Conservation (phyloP, 2,329 filamentous ascomycete genomes). For the Raffaelea deltoideospora region DNA sequence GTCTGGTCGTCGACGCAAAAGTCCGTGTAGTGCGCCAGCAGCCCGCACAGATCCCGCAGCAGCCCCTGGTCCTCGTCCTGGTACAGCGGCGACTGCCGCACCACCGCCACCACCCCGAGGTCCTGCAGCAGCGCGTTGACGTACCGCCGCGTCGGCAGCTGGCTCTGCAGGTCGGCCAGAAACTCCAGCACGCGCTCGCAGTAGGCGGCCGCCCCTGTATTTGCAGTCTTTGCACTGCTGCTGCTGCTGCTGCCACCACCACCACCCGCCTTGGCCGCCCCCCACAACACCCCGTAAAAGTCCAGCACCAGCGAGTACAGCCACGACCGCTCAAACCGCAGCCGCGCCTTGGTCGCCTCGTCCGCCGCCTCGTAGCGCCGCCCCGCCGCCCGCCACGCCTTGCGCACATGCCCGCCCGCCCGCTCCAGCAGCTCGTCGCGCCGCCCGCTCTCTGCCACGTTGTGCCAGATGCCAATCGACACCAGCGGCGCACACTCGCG, state of each 20-base stretch:
- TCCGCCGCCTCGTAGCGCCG: conserved; percentile 85
- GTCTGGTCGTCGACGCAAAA: conserved; percentile 90
- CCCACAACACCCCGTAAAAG: conserved; percentile 62
- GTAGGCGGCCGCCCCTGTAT: conserved; percentile 54
- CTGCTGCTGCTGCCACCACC: too few relatives aligned
- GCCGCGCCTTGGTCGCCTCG: conserved; percentile 57
- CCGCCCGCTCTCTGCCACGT: conserved; percentile 62
- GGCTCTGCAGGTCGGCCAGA: conserved; percentile 77
- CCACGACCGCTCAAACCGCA: conserved; percentile 90
- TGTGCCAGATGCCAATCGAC: conserved; percentile 91
- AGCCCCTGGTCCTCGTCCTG: conserved; percentile 59
- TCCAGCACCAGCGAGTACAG: conserved; percentile 74
- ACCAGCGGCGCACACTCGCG: conserved; percentile 95
- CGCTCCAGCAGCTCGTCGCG: conserved; percentile 61
- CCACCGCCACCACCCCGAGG: conserved; percentile 63
- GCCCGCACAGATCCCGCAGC: conserved; percentile 61
- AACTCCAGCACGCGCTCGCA: conserved; percentile 92
- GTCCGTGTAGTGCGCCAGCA: conserved; percentile 75
- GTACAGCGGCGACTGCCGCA: conserved; percentile 66
- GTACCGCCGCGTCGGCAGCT: conserved; percentile 85
- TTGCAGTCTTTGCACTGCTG: not conserved
- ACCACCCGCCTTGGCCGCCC: conserved; percentile 1
- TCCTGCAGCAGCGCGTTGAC: conserved; percentile 81
- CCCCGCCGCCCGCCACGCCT: conserved; percentile 75
- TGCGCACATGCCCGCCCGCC: conserved; percentile 58